phyloP scores from a whole-genome alignment of 768 basidiomycete genomes.

The Russula dissimulans region DNA sequence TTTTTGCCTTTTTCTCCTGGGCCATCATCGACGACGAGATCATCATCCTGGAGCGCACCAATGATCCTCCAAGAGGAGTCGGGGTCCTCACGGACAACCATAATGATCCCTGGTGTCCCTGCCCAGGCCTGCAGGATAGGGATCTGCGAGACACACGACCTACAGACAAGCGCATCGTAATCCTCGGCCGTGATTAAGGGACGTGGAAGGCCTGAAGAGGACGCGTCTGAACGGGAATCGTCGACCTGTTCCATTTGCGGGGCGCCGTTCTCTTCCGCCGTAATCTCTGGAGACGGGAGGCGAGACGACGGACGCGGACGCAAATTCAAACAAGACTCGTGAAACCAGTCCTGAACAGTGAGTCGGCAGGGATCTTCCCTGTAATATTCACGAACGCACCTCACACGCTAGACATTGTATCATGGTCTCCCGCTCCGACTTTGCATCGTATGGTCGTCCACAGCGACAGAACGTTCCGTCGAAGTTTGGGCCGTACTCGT shows the following conservation, averaged over 20 bases:
- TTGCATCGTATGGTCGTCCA: slow-evolving; percentile 58
- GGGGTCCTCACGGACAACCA: slow-evolving; percentile 49
- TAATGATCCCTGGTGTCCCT: slow-evolving; percentile 56
- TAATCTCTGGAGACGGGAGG: slow-evolving; percentile 27
- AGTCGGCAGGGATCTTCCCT: slow-evolving; percentile 1
- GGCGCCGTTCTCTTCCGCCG: background rate
- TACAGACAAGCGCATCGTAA: slow-evolving; percentile 73
- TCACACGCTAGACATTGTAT: slow-evolving; percentile 82
- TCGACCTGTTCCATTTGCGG: slow-evolving; percentile 27
- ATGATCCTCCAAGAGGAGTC: slow-evolving; percentile 45
- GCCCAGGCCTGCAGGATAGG: slow-evolving; percentile 50
- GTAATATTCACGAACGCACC: slow-evolving; percentile 34
- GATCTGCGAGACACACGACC: slow-evolving; percentile 51
- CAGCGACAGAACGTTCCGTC: slow-evolving; percentile 66
- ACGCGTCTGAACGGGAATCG: slow-evolving; percentile 51
- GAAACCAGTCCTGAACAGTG: slow-evolving; percentile 72
- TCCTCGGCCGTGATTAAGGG: slow-evolving; percentile 56
- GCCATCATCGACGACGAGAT: slow-evolving; percentile 8
- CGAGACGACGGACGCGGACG: slow-evolving; percentile 52
- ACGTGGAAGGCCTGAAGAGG: slow-evolving; percentile 56
- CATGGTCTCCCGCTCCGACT: slow-evolving; percentile 74
- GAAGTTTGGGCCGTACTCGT: slow-evolving; percentile 72
- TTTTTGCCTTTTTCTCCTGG: background rate
- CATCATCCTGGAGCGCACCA: slow-evolving; percentile 24
- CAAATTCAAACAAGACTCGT: slow-evolving; percentile 81